Base-by-base conservation (phyloP, 179 eudicot species). In the Gypsophila paniculata region DNA sequence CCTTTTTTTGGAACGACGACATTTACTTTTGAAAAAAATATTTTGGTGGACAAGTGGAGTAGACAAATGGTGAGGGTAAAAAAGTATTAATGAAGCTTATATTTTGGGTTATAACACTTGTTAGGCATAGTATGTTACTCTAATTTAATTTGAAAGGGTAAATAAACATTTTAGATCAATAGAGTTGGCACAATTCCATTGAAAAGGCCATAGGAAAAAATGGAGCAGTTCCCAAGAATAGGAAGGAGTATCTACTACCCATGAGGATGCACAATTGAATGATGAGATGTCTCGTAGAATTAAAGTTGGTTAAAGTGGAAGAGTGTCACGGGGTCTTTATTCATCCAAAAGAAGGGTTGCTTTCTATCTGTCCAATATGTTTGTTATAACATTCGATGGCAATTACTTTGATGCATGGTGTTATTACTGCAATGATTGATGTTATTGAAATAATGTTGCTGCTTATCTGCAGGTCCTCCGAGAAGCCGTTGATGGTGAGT, bases 401-500 rank as follows among this genome's bases (percentile, higher is more conserved):
- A 42, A 6, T 6, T 42, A 49, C 38, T 21, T 52, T 7, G 49
- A 38, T 57, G 13, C 6, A 46, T 52, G 48, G 58, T 55, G 18
- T 38, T 57, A 0, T 44, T 23, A 13, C 17, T 72, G 42, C 70
- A 67, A 42, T 29, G 26, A 68, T 38, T 6, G 4, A 18, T 39
- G 9, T 51, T 65, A 34, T 32, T 71, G 53, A 71, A 51, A 46
- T 60, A 57, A 8, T 25, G 10, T n/a, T 53, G 36, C 2, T 69
- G 29, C 25, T 58, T 52, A 25, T 77, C 44, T 66, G 44, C 80
- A 83, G 86, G 79, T 78, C 60, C 52, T 73, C 61, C 84, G 97
- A 63, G 97, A 91, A 80, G 78, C 84, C 62, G 79, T 85, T 65
- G 85, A 81, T 77, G 93, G 96, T 90, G 83, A 83, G 91, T 72